A percentile compares a stretch with the other conserved stretches of the same genome.
phyloP scores from a whole-genome alignment of 345 rosid genomes.

The Populus euphratica region DNA sequence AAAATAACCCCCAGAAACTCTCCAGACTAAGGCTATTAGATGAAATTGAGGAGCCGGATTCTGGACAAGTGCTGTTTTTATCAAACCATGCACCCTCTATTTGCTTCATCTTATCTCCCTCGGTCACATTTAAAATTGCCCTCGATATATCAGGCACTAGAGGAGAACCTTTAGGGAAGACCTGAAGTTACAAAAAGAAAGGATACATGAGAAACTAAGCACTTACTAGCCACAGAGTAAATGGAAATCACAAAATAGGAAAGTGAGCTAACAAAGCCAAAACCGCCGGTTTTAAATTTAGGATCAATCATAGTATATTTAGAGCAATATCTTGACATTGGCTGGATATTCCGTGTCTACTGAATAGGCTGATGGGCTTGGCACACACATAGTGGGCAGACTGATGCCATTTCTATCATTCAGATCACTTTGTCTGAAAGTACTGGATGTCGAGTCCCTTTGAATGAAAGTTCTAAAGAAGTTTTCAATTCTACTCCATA shows the following conservation, averaged over 20 bases:
- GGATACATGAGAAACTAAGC: neutral
- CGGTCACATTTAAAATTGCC: conserved; percentile 15
- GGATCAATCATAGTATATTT: conserved; percentile 12
- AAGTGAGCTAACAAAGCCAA: conserved; percentile 11
- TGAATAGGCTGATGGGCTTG: neutral
- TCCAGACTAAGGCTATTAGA: neutral
- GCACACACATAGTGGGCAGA: neutral
- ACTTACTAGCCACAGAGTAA: too few relatives aligned
- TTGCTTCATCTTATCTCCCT: conserved; percentile 17
- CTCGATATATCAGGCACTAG: conserved; percentile 23
- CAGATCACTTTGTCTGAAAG: neutral
- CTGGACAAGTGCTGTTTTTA: neutral
- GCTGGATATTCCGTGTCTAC: neutral
- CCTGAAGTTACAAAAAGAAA: conserved; percentile 4
- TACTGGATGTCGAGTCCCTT: neutral
- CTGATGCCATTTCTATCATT: neutral
- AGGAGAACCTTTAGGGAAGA: conserved; percentile 22
- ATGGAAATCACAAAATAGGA: neutral
- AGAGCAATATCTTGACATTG: conserved; percentile 24
- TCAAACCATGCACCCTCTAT: conserved; percentile 17
- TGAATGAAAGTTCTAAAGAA: conserved; percentile 9
- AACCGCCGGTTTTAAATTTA: conserved; percentile 8
- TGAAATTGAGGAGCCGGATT: neutral
- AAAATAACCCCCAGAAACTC: conserved; percentile 16
- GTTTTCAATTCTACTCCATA: neutral